These are phyloP conservation scores for Blepharisma undulans DNA, from an alignment of 169 alveolate species.

Conservation along the genomic window DNA sequence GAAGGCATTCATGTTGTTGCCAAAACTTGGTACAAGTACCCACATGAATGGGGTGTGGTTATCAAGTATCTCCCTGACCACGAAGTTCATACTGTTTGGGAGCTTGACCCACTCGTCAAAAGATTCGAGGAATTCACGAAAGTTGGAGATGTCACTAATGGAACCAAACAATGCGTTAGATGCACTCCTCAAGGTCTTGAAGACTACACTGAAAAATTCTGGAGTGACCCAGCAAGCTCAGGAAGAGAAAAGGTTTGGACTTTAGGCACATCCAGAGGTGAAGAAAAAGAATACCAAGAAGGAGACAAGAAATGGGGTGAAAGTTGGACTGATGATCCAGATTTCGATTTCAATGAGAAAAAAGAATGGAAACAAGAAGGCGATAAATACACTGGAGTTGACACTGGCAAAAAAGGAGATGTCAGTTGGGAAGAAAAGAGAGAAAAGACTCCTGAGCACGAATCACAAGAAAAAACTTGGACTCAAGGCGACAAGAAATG, in stretches of 20 bases:
- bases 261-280: not conserved
- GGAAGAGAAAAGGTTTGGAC: conserved; percentile 21
- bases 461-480: not conserved
- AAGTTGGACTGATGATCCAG: not conserved
- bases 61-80: conserved; percentile 6
- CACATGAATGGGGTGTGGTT: conserved; percentile 20
- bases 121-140: not conserved
- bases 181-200: conserved; percentile 9
- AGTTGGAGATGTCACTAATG: not conserved
- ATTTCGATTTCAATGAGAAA: not conserved
- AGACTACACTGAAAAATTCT: conserved; percentile 27
- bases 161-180: not conserved
- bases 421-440: not conserved
- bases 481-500: not conserved
- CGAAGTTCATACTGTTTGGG: not conserved
- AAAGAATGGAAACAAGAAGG: not conserved
- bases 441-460: not conserved
- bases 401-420: not conserved
- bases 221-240: not conserved
- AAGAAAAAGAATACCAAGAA: not conserved
- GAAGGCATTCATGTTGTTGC: not conserved
- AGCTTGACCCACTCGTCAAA: not conserved
- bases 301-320: not conserved
- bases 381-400: not conserved
- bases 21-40: not conserved